These are phyloP conservation scores for Suhomyces terraborum DNA, from an alignment of 1,139 yeast species.

Conservation along the genomic window DNA sequence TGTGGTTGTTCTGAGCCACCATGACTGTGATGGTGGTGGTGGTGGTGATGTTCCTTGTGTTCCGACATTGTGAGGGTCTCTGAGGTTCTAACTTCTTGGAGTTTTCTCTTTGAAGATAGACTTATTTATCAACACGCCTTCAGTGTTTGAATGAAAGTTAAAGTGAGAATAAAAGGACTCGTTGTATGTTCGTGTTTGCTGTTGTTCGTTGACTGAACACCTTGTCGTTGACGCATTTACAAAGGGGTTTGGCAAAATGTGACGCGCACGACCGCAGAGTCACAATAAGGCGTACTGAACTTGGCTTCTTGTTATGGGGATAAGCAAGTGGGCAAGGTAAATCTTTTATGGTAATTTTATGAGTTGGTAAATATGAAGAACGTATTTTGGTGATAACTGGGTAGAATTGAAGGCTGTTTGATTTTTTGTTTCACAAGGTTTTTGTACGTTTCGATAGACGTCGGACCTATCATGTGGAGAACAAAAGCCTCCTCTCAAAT, in stretches of 20 bases:
- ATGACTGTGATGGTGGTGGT: slow-evolving; percentile 18
- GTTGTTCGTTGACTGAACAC: neutral
- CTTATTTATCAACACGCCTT: neutral
- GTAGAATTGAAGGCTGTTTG: too few species aligned
- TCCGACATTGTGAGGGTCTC: slow-evolving; percentile 11
- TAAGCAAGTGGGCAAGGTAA: too few species aligned
- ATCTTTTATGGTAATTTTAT: too few species aligned
- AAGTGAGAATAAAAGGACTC: neutral
- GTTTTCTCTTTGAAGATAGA: neutral
- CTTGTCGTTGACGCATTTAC: slow-evolving; percentile 1
- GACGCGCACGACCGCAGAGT: neutral
- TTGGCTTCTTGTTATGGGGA: neutral
- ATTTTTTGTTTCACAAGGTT: too few species aligned
- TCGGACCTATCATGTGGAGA: too few species aligned
- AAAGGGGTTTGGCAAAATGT: neutral
- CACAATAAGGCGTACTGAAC: too few species aligned
- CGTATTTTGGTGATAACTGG: too few species aligned
- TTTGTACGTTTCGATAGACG: too few species aligned
- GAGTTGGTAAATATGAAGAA: too few species aligned
- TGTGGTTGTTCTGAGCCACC: slow-evolving; percentile 14
- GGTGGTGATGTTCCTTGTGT: slow-evolving; percentile 6
- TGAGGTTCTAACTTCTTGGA: neutral
- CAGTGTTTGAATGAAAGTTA: neutral
- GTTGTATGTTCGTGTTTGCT: neutral
- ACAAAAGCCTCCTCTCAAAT: too few species aligned